Evolutionary conservation across 73 alveolate genomes (phyloP).

Genomic region (Blepharisma japonicum): DNA sequence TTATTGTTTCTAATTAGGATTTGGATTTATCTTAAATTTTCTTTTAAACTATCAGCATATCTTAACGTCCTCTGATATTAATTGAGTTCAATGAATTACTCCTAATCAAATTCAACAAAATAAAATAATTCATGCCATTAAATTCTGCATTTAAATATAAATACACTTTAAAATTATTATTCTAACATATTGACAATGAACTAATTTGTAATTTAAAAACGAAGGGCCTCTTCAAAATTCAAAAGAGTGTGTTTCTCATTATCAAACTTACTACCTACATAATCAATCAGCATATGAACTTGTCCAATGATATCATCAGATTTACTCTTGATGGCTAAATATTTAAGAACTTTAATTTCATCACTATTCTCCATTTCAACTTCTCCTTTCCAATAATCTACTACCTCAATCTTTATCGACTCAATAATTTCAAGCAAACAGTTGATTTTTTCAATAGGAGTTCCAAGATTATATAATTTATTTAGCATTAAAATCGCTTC

Average conservation of each 20-base stretch:
- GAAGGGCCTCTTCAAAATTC: background rate
- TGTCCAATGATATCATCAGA: conserved; percentile 10
- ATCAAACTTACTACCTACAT: background rate
- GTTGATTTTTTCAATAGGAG: conserved; percentile 29
- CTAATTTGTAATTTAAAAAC: too few species aligned
- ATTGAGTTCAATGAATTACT: too few species aligned
- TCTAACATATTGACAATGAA: too few species aligned
- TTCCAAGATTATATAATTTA: background rate
- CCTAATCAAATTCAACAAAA: background rate
- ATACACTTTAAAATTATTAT: too few species aligned
- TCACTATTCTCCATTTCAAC: conserved; percentile 3
- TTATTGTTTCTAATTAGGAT: too few species aligned
- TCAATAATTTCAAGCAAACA: background rate
- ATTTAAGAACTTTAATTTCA: background rate
- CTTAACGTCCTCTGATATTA: background rate
- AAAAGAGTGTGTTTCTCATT: background rate
- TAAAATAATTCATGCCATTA: background rate
- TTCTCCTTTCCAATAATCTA: conserved; percentile 26
- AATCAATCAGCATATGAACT: conserved; percentile 5
- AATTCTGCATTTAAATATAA: too few species aligned
- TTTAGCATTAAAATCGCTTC: background rate
- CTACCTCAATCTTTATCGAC: background rate
- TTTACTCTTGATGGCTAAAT: background rate
- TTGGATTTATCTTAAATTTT: too few species aligned
- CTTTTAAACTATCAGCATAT: too few species aligned